Percentiles rank a stretch among this genome's conserved stretches.
Evolutionary conservation across 2,329 filamentous ascomycete genomes (phyloP).

Genomic region (Myriangium duriaei): DNA sequence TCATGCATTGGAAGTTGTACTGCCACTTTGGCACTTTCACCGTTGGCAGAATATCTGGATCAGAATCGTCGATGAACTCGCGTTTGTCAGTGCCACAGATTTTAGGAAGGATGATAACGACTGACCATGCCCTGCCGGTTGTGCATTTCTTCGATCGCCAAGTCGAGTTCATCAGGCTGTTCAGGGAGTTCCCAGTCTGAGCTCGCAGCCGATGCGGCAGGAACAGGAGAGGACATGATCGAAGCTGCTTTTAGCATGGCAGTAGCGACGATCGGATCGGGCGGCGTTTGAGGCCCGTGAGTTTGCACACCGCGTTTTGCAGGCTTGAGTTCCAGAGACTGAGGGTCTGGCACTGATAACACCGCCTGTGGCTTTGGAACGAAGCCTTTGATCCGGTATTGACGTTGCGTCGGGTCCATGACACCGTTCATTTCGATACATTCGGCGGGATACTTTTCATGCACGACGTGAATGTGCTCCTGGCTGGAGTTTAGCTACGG

Average conservation of each 20-base stretch:
- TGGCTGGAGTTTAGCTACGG: too few species aligned
- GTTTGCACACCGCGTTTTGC: slow-evolving; percentile 29
- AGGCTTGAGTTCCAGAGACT: slow-evolving; percentile 40
- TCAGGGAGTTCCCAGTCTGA: slow-evolving; percentile 7
- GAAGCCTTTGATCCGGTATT: slow-evolving; percentile 47
- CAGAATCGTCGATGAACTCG: slow-evolving; percentile 14
- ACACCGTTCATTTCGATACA: slow-evolving; percentile 29
- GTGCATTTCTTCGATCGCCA: slow-evolving; percentile 18
- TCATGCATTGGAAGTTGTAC: slow-evolving; percentile 46
- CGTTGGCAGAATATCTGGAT: not conserved
- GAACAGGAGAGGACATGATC: not conserved
- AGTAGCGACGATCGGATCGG: slow-evolving; percentile 19
- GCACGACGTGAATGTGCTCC: slow-evolving; percentile 38
- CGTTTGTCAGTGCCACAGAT: slow-evolving; percentile 8
- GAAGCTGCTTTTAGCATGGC: not conserved
- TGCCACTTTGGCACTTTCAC: slow-evolving; percentile 19
- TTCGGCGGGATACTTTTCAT: slow-evolving; percentile 32
- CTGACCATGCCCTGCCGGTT: slow-evolving; percentile 10
- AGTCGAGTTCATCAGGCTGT: slow-evolving; percentile 10
- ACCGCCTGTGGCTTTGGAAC: not conserved
- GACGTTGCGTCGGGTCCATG: slow-evolving; percentile 42
- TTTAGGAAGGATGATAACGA: not conserved
- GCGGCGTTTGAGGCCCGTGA: slow-evolving; percentile 28
- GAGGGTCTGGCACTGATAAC: not conserved
- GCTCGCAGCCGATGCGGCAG: slow-evolving; percentile 11